Evolutionary conservation across 2,329 filamentous ascomycete genomes (phyloP).

Genomic region (Colletotrichum sojae): DNA sequence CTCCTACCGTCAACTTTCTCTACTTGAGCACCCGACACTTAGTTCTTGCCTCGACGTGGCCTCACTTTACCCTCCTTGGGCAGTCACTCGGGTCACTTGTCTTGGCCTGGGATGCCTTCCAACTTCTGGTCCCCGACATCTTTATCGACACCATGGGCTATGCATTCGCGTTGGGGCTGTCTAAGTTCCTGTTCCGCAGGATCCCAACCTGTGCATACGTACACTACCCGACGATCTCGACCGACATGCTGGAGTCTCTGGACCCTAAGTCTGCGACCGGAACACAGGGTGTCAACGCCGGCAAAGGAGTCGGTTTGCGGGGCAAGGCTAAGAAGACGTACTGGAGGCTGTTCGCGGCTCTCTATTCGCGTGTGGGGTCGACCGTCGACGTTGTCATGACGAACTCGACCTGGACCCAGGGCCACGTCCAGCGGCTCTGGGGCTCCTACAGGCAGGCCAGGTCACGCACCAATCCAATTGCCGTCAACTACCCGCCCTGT

Average conservation of each 20-base stretch:
- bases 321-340: constrained; percentile 84
- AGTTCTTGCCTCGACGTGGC: constrained; percentile 90
- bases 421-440: constrained; percentile 87
- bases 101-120: constrained; percentile 92
- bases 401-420: constrained; percentile 95
- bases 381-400: constrained; percentile 96
- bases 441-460: constrained; percentile 67
- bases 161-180: constrained; percentile 88
- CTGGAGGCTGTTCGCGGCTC: constrained; percentile 86
- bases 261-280: constrained; percentile 73
- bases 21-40: constrained; percentile 91
- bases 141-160: constrained; percentile 99
- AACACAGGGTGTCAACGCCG: constrained; percentile 83
- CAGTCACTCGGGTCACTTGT: constrained; percentile 92
- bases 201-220: constrained; percentile 94
- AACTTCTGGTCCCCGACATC: constrained; percentile 90
- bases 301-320: constrained; percentile 79
- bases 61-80: constrained; percentile 92
- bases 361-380: constrained; percentile 87
- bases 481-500: constrained; percentile 91
- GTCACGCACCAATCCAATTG: constrained; percentile 67
- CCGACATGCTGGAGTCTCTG: constrained; percentile 93
- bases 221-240: constrained; percentile 98
- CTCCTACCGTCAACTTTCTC: constrained; percentile 87
- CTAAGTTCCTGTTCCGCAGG: constrained; percentile 82